A percentile compares a stretch with the other conserved stretches of the same genome.
Evolutionary conservation across 1,284 basidiomycete genomes (phyloP).

Genomic region (Hypsizygus ulmarius): DNA sequence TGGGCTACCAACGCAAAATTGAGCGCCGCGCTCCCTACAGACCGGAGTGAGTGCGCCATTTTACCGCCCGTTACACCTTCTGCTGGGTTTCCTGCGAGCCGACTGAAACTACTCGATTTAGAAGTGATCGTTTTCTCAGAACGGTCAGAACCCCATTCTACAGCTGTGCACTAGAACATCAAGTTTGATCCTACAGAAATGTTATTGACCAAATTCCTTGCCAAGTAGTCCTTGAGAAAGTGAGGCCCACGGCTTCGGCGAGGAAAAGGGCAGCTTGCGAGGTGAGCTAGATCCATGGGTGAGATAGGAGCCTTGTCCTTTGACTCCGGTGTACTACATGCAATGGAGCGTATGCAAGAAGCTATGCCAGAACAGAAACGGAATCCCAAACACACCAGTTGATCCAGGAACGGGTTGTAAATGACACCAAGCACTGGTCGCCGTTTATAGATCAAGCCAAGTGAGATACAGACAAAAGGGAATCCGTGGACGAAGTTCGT

Average conservation of each 20-base stretch:
- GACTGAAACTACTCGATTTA: slow-evolving; percentile 73
- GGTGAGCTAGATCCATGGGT: slow-evolving; percentile 49
- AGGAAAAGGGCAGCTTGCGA: slow-evolving; percentile 69
- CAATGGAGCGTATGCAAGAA: slow-evolving; percentile 5
- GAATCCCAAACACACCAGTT: slow-evolving; percentile 48
- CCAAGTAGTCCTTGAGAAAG: slow-evolving; percentile 82
- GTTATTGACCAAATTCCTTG: slow-evolving; percentile 22
- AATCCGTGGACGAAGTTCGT: slow-evolving; percentile 95
- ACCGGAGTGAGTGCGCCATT: slow-evolving; percentile 87
- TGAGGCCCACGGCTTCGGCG: slow-evolving; percentile 67
- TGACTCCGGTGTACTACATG: slow-evolving; percentile 74
- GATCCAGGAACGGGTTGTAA: slow-evolving; percentile 90
- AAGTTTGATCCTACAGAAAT: slow-evolving; percentile 1
- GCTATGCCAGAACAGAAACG: not conserved
- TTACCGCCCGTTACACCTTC: slow-evolving; percentile 67
- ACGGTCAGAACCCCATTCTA: slow-evolving; percentile 94
- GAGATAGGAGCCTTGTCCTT: slow-evolving; percentile 80
- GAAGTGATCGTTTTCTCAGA: slow-evolving; percentile 52
- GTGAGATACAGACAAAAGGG: slow-evolving; percentile 87
- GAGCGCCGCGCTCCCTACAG: slow-evolving; percentile 82
- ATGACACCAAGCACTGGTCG: slow-evolving; percentile 86
- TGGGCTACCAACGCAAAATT: slow-evolving; percentile 84
- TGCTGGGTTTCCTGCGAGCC: slow-evolving; percentile 73
- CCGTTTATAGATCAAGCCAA: slow-evolving; percentile 84
- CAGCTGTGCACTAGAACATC: slow-evolving; percentile 41